Conservation (phyloP, 75 land plant species). For the Selaginella tamariscina region DNA sequence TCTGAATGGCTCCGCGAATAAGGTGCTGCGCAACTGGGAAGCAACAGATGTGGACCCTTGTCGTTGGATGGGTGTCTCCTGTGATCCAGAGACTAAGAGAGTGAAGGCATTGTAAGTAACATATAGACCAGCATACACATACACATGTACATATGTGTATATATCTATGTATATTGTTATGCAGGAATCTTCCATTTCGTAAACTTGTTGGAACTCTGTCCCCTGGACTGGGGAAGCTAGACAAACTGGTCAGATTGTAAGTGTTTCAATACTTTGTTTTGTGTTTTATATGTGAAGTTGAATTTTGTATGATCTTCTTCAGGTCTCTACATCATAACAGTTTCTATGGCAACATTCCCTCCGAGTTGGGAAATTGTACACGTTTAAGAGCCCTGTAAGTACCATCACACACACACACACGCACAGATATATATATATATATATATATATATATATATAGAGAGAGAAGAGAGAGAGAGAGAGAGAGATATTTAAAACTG, state of each 20-base stretch:
- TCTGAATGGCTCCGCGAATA: conserved; percentile 14
- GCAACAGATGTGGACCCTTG: conserved; percentile 20
- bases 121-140: not conserved
- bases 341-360: conserved; percentile 66
- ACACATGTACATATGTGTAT: not conserved
- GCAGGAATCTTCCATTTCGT: conserved; percentile 61
- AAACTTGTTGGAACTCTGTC: conserved; percentile 65
- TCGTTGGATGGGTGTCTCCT: conserved; percentile 22
- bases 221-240: conserved; percentile 75
- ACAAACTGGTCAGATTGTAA: conserved; percentile 47
- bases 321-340: conserved; percentile 76
- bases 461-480: too few relatives aligned
- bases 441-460: too few relatives aligned
- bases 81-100: conserved; percentile 4
- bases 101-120: conserved; percentile 15
- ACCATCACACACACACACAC: too few relatives aligned
- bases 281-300: not conserved
- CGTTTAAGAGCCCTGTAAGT: conserved; percentile 61
- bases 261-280: too few relatives aligned
- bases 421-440: too few relatives aligned
- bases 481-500: not conserved
- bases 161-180: not conserved
- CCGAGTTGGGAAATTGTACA: conserved; percentile 63
- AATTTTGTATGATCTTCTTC: not conserved
- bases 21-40: conserved; percentile 17